Conservation (phyloP, 768 basidiomycete genomes). For the Tricholoma saponaceum region DNA sequence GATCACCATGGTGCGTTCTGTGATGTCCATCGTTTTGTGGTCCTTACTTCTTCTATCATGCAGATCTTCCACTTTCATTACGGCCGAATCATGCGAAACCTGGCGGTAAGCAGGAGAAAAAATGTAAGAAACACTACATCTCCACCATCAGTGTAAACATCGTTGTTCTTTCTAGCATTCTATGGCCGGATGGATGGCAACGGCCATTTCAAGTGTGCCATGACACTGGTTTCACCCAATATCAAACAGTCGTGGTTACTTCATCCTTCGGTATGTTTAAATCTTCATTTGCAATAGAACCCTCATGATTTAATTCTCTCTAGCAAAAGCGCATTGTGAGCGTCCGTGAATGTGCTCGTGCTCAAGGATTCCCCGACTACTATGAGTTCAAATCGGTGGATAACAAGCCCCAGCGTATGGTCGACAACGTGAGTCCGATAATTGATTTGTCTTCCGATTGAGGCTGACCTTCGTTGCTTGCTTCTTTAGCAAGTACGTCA, state of each 20-base stretch:
- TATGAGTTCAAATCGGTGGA: constrained; percentile 58
- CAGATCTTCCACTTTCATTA: constrained; percentile 42
- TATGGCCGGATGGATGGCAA: constrained; percentile 55
- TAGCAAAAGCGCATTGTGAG: constrained; percentile 72
- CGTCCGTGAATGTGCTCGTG: constrained; percentile 65
- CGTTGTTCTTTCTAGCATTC: constrained; percentile 29
- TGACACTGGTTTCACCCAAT: constrained; percentile 54
- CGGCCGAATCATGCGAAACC: constrained; percentile 29
- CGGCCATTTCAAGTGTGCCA: constrained; percentile 56
- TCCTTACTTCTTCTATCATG: neutral
- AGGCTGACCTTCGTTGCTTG: neutral
- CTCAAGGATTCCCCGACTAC: constrained; percentile 75
- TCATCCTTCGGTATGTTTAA: constrained; percentile 34
- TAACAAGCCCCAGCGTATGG: constrained; percentile 24
- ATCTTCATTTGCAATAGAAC: neutral
- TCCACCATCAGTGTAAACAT: constrained; percentile 1
- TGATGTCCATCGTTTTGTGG: neutral
- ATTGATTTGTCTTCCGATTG: neutral
- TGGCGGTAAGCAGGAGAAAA: constrained; percentile 19
- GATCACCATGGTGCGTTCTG: constrained; percentile 43
- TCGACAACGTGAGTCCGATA: constrained; percentile 47
- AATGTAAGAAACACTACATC: constrained; percentile 18
- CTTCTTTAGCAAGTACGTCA: constrained; percentile 60
- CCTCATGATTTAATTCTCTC: neutral
- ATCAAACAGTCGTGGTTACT: constrained; percentile 41